Evolutionary conservation across 2,329 filamentous ascomycete genomes (phyloP), one percentile per base, ranked within the genome.

Genomic region (Diaporthe aspalathi): DNA sequence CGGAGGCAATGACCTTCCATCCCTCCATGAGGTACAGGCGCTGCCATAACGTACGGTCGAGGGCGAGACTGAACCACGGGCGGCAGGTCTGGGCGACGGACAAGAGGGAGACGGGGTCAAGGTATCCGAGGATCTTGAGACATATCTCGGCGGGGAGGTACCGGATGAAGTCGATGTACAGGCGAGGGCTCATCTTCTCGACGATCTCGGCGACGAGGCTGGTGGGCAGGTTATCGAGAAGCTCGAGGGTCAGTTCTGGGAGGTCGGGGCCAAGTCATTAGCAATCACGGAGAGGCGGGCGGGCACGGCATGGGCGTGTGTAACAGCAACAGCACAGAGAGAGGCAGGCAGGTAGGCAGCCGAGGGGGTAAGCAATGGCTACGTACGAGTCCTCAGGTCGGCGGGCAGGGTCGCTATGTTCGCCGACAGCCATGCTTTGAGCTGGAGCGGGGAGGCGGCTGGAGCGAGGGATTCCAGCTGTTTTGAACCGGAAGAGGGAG

Each of bases 111-210:
- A 90, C 80, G 0, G 94, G 92, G 68, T 95, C 93, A 63, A 99
- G 90, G 78, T 94, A 96, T 20, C 92, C 91, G 53, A 99, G 91
- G 54, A 98, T 92, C 77, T 97, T 92, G 54, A 96, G 91, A 73
- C 94, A 97, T 76, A 99, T 93, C 80, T 99, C 96, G 32, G 93
- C 90, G 0, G 96, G 96, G 0, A 99, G 89, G 77, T 94, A 91
- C 74, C 90, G 85, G 52, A 97, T 90, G 68, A 97, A 97, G 82
- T 99, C 94, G 82, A 98, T 95, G 81, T 98, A 95, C 3, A 98
- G 90, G 67, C 95, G 88, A 5, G 94, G 93, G 73, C 91, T 93
- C 22, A 97, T 84, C 74, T 92, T 89, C 68, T 95, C 89, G 57
- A 97, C 93, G 67, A 98, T 93, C 54, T 92, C 87, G 63, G 92